Base-by-base conservation (phyloP, 495 filamentous ascomycete species). In the Penicillium longicatenatum region DNA sequence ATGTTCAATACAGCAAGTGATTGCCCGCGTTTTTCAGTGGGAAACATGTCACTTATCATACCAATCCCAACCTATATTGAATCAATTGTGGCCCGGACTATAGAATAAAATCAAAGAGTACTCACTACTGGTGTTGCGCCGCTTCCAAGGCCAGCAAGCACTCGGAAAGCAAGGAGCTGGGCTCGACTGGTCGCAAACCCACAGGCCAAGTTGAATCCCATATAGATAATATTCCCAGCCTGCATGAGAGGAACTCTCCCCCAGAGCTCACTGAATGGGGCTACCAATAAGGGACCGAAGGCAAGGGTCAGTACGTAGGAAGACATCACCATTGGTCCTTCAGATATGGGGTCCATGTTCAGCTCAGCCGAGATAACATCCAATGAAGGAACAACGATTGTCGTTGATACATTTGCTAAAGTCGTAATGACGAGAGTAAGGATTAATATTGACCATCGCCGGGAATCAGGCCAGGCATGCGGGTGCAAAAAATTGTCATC, bases 211-310 rank as follows among this genome's bases (percentile, higher is more conserved):
- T 62, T 68, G 69, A 83, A 88, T 24, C 78, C 63, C 1, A 87
- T 58, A 64, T 78, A 88, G 51, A 82, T 55, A 1, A 83, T 50
- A 62, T 80, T 86, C 4, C 75, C 66, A 2, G 73, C 41, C 56
- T 84, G 82, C 19, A 85, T 63, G 9, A 86, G 69, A 7, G 70
- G 60, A 9, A 79, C 69, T 37, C 85, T 72, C 16, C 86, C 86
- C 59, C 80, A 86, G 19, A 88, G 58, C 63, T 89, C 86, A 30
- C 76, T 79, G 5, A 86, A 72, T 1, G 85, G 86, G 14, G 37
- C 37, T 6, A 39, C 16, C 14, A 39, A 39, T 39, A 39, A 4
- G 14, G 37, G 37, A 39, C 37, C 37, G 11, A 39, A 17, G 5
- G 37, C 37, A n/a, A 39, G 37, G 17, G 37, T 39, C 12, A 39